phyloP scores from a whole-genome alignment of 495 filamentous ascomycete species.

The Echria macrotheca region DNA sequence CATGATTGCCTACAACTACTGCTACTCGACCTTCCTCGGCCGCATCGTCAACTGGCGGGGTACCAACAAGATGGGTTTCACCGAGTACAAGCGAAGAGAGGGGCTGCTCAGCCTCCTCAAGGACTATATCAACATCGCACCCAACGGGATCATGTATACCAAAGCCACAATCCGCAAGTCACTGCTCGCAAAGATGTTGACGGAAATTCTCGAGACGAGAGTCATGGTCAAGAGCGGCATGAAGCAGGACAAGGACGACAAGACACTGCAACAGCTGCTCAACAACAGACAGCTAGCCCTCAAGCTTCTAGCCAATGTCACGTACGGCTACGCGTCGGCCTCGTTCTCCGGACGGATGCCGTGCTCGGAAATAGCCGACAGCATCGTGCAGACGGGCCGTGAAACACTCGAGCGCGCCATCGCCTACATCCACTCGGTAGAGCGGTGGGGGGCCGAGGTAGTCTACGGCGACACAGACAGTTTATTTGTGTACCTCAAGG shows the following conservation, averaged over 20 bases:
- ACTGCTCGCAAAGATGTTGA: conserved; percentile 90
- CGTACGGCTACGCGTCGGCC: conserved; percentile 95
- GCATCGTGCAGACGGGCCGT: conserved; percentile 91
- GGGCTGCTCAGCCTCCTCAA: conserved; percentile 72
- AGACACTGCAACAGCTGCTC: conserved; percentile 73
- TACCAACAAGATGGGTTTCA: conserved; percentile 91
- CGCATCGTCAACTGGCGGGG: conserved; percentile 80
- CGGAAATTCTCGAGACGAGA: conserved; percentile 91
- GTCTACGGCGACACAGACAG: conserved; percentile 98
- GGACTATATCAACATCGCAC: conserved; percentile 86
- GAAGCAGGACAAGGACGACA: conserved; percentile 92
- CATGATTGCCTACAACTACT: conserved; percentile 99
- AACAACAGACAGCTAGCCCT: conserved; percentile 93
- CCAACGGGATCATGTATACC: conserved; percentile 94
- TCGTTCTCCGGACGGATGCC: conserved; percentile 96
- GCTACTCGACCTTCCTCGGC: conserved; percentile 94
- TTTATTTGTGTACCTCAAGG: conserved; percentile 87
- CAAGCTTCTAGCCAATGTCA: conserved; percentile 97
- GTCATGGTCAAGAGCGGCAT: conserved; percentile 98
- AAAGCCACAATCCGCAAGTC: conserved; percentile 83
- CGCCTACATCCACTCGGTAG: conserved; percentile 80
- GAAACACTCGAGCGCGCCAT: conserved; percentile 95
- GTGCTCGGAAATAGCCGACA: conserved; percentile 95
- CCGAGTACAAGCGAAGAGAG: conserved; percentile 70
- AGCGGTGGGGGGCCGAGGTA: conserved; percentile 87